A percentile compares a stretch with the other conserved stretches of the same genome.
Conservation (phyloP, 1,284 basidiomycete species). For the Termitomyces sp. region DNA sequence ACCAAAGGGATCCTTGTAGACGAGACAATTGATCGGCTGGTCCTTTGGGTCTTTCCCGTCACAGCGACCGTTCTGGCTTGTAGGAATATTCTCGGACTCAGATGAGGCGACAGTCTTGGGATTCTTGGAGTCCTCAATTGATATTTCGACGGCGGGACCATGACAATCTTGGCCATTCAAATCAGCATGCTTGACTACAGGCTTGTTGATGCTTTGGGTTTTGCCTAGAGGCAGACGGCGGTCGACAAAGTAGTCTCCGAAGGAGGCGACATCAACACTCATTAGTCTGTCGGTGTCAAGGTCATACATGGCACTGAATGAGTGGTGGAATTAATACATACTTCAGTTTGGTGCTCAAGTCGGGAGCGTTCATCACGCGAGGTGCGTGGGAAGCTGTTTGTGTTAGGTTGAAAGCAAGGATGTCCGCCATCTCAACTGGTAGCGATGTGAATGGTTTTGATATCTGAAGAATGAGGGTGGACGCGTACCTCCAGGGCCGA, state of each 20-base stretch:
- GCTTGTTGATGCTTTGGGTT: not conserved
- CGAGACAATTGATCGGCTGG: conserved; percentile 56
- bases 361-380: conserved; percentile 30
- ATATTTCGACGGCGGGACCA: conserved; percentile 4
- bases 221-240: conserved; percentile 28
- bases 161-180: not conserved
- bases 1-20: conserved; percentile 71
- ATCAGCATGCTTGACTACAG: not conserved
- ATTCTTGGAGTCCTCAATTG: not conserved
- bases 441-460: too few relatives aligned
- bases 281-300: conserved; percentile 22
- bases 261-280: conserved; percentile 75
- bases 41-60: conserved; percentile 21
- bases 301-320: not conserved
- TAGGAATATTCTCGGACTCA: conserved; percentile 5
- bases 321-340: conserved; percentile 7
- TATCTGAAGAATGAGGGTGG: not conserved
- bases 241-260: conserved; percentile 75
- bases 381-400: conserved; percentile 46
- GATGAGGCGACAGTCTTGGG: not conserved
- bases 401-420: conserved; percentile 57
- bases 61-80: conserved; percentile 13
- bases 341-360: conserved; percentile 34
- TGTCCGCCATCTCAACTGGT: conserved; percentile 5
- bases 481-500: conserved; percentile 45